phyloP scores from a whole-genome alignment of 2,329 filamentous ascomycete genomes.

The Nemania abortiva region DNA sequence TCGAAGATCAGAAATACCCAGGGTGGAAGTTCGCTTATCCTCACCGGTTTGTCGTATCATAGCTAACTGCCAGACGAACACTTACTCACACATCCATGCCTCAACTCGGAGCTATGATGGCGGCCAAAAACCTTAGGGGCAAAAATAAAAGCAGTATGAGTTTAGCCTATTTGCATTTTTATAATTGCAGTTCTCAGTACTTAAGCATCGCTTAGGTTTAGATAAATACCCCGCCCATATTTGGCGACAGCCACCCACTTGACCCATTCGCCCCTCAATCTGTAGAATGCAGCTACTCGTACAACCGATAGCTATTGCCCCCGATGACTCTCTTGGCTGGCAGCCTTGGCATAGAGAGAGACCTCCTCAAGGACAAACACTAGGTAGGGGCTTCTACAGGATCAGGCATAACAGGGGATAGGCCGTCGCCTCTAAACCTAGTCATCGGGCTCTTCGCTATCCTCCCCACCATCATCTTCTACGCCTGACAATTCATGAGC shows the following conservation, averaged over 20 bases:
- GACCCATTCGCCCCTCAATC: slow-evolving; percentile 49
- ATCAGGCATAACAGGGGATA: slow-evolving; percentile 75
- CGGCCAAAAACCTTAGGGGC: background rate
- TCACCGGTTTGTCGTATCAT: background rate
- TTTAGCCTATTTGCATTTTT: background rate
- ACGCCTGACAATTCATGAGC: slow-evolving; percentile 45
- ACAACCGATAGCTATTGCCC: background rate
- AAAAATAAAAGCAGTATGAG: background rate
- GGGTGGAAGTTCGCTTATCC: background rate
- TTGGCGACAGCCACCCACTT: slow-evolving; percentile 49
- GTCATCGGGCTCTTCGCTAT: slow-evolving; percentile 74
- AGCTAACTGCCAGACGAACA: background rate
- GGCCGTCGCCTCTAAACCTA: slow-evolving; percentile 69
- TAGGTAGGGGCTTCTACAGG: slow-evolving; percentile 56
- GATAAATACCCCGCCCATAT: background rate
- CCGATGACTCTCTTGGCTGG: background rate
- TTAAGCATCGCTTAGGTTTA: slow-evolving; percentile 3
- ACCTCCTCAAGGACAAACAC: background rate
- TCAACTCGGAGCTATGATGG: background rate
- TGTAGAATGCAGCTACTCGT: slow-evolving; percentile 34
- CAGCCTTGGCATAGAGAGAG: background rate
- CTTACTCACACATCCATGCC: background rate
- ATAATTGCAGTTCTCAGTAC: slow-evolving; percentile 1
- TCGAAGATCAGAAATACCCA: too few species aligned
- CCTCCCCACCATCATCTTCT: slow-evolving; percentile 71